Percentiles rank a stretch among this genome's conserved stretches.
phyloP scores from a whole-genome alignment of 441 rosid species.

The Adansonia gregorii region DNA sequence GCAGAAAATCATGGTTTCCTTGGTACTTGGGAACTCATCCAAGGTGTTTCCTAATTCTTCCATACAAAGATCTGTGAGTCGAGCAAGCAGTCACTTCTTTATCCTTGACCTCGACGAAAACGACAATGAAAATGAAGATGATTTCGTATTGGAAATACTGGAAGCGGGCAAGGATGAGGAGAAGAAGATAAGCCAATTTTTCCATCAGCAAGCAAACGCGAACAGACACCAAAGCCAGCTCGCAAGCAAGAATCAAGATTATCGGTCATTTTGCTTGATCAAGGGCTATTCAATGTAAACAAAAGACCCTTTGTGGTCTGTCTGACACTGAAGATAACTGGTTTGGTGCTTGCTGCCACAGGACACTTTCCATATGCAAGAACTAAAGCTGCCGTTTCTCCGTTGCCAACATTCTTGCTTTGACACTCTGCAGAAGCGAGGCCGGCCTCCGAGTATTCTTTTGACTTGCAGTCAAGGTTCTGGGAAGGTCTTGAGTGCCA shows the following conservation, averaged over 20 bases:
- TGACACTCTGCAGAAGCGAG: slow-evolving; percentile 74
- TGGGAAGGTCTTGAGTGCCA: slow-evolving; percentile 65
- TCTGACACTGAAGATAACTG: slow-evolving; percentile 50
- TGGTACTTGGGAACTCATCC: slow-evolving; percentile 40
- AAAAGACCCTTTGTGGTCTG: slow-evolving; percentile 57
- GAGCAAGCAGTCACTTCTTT: slow-evolving; percentile 63
- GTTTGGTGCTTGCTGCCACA: slow-evolving; percentile 56
- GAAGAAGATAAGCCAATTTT: slow-evolving; percentile 29
- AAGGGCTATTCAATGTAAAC: slow-evolving; percentile 75
- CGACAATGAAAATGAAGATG: slow-evolving; percentile 23
- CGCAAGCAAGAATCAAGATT: slow-evolving; percentile 53
- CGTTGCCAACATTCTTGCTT: slow-evolving; percentile 64
- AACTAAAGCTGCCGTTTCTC: slow-evolving; percentile 61
- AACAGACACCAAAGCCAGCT: slow-evolving; percentile 38
- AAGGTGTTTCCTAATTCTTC: slow-evolving; percentile 42
- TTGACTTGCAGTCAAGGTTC: slow-evolving; percentile 53
- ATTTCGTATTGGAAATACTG: slow-evolving; percentile 28
- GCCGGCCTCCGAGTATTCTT: slow-evolving; percentile 60
- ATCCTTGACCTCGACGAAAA: slow-evolving; percentile 45
- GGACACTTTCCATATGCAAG: slow-evolving; percentile 65
- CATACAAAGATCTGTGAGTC: slow-evolving; percentile 42
- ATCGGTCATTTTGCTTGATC: slow-evolving; percentile 65
- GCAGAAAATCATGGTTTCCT: slow-evolving; percentile 37
- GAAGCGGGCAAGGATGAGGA: slow-evolving; percentile 49
- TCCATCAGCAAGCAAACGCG: slow-evolving; percentile 37